Conservation (phyloP, 257 asterid species). For the Solanum bulbocastanum region DNA sequence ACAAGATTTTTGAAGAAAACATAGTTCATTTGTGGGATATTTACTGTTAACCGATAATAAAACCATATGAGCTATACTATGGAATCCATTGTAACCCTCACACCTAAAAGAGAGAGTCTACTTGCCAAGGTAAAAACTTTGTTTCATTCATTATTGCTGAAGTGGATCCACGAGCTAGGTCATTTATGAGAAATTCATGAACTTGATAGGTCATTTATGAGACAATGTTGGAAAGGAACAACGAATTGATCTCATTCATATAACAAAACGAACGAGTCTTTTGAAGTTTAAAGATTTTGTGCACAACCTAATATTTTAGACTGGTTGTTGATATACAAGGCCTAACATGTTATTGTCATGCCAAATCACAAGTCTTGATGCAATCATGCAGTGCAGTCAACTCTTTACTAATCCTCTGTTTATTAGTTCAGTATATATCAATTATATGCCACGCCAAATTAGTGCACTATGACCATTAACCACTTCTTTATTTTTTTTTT, state of each 20-base stretch:
- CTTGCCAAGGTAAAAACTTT: neutral
- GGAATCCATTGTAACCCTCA: neutral
- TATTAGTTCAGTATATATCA: neutral
- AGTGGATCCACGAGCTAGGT: neutral
- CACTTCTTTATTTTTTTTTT: neutral
- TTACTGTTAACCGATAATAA: too few relatives aligned
- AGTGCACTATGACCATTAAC: neutral
- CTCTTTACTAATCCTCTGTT: neutral
- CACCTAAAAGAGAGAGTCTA: neutral
- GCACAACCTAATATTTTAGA: neutral
- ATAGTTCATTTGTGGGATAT: neutral
- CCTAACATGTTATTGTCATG: neutral
- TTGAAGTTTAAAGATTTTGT: neutral
- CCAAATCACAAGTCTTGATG: neutral
- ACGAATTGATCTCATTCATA: neutral
- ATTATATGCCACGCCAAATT: neutral
- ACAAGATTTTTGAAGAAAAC: too few relatives aligned
- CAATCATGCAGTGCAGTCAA: neutral
- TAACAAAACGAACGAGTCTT: neutral
- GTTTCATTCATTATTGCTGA: neutral
- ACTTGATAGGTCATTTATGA: too few relatives aligned
- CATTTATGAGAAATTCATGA: too few relatives aligned
- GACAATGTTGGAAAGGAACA: neutral
- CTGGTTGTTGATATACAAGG: neutral
- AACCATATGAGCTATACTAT: neutral